Evolutionary conservation across 495 filamentous ascomycete genomes (phyloP), one percentile per base, ranked within the genome.

Genomic region (Xylaria intraflava): DNA sequence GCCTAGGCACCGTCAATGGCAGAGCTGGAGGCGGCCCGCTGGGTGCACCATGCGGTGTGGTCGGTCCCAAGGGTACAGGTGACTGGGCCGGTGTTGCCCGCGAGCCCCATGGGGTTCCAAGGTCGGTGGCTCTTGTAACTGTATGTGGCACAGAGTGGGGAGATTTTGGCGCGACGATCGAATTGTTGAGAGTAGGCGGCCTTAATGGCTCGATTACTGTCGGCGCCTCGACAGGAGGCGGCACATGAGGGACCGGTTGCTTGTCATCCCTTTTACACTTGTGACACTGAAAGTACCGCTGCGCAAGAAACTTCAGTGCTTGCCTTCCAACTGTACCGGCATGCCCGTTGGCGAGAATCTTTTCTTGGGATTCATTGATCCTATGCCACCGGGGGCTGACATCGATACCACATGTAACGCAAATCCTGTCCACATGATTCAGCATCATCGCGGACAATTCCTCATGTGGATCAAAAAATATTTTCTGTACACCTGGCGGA

Each of bases 311-410:
- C 53, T 68, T 75, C 51, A 68, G 65, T 0, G 69, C 74, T 58
- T 72, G 71, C 1, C 67, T 62, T 29, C 69, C 68, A 4, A 72
- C 39, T 24, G 64, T 65, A 12, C 67, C 69, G 27, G 60, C 62
- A 33, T 73, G 66, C 6, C 71, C 72, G 53, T 78, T 76, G 2
- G 65, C 67, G 4, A 74, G 62, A 33, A 71, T 60, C 12, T 64
- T 65, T 26, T 72, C 71, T 47, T 75, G 69, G 9, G 51, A 39
- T 46, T 70, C 64, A 44, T 72, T 64, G 31, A 74, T 67, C 29
- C 71, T 62, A 69, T 81, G 80, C 83, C 83, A 87, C 53, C 74
- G 78, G 3, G 81, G 82, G 57, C 79, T 85, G 30, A 78, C 73
- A 45, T 82, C 77, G 41, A 79, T 70, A 19, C 75, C 73, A 59